Percentiles rank a stretch among this genome's conserved stretches.
These are phyloP conservation scores for Calocybe indica DNA, from an alignment of 768 basidiomycete genomes.

Conservation along the genomic window DNA sequence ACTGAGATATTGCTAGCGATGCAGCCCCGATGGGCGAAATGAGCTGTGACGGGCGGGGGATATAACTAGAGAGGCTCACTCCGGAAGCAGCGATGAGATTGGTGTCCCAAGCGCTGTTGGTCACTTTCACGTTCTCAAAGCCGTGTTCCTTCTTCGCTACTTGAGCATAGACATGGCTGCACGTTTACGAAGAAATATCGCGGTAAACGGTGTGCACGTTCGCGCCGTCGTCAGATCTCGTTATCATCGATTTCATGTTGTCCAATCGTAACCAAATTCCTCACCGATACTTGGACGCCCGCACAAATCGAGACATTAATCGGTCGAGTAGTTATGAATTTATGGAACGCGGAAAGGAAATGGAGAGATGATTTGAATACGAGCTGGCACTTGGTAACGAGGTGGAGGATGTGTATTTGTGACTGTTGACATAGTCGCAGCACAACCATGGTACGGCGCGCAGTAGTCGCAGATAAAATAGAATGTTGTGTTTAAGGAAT, in stretches of 20 bases:
- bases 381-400: no score
- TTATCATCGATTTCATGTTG: no score
- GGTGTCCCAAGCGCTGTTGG: conserved; percentile 93
- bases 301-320: conserved; percentile 79
- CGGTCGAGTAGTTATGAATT: not conserved
- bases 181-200: not conserved
- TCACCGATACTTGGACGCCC: conserved; percentile 82
- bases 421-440: no score
- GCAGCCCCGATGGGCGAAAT: conserved; percentile 2
- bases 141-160: conserved; percentile 78
- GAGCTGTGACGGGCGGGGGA: conserved; percentile 1
- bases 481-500: no score
- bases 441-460: no score
- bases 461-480: no score
- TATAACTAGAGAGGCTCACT: conserved; percentile 35
- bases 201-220: not conserved
- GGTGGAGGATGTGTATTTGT: no score
- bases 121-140: conserved; percentile 79
- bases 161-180: conserved; percentile 90
- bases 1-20: conserved; percentile 68
- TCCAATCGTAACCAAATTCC: conserved; percentile 13
- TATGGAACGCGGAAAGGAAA: no score
- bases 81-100: conserved; percentile 84
- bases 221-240: no score
- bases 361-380: no score